Evolutionary conservation across 805 yeast species (phyloP), one percentile per base, ranked within the genome.

Genomic region (Suhomyces sp.): DNA sequence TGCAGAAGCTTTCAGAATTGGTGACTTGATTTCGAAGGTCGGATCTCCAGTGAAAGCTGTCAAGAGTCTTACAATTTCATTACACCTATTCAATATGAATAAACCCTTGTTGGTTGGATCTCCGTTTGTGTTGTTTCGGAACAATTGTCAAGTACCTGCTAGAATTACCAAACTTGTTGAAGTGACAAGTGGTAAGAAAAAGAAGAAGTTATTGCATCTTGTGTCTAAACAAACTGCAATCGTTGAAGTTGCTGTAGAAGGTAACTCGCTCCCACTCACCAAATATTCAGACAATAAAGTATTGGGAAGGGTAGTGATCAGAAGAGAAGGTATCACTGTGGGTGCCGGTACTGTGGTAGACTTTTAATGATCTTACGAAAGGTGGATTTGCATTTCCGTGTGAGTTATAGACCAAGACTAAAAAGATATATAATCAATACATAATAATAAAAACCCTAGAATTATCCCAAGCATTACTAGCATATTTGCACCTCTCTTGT

Each of bases 51-150:
- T 61, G 8, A 47, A 43, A 26, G 43, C 65, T 3, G 63, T 52
- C 5, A 53, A 50, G 33, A 50, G 44, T 13, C 60, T 68, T 35
- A 47, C 43, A 4, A 61, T 58, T 14, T 35, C 48, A 4, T 34
- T 68, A 28, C 58, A 46, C 36, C 52, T 68, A 31, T 68, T 68
- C 47, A 59, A 68, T 40, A 54, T 79, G 49, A 70, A 70, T 22
- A 71, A 85, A 44, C 96, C 96, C 0, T 59, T 88, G 29, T 62
- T 88, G 25, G 79, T 82, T 10, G 96, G 97, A 6, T 72, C 95
- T 0, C 82, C 90, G 25, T 72, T 88, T 44, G 75, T 87, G 25
- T 56, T 87, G 34, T 88, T 88, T 60, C 72, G 90, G 41, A 88
- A 90, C 43, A 80, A 86, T 38, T 71, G 78, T 17, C 78, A 81